Base-by-base conservation (phyloP, 805 yeast genomes). In the Sungouiozyma intestinalis region DNA sequence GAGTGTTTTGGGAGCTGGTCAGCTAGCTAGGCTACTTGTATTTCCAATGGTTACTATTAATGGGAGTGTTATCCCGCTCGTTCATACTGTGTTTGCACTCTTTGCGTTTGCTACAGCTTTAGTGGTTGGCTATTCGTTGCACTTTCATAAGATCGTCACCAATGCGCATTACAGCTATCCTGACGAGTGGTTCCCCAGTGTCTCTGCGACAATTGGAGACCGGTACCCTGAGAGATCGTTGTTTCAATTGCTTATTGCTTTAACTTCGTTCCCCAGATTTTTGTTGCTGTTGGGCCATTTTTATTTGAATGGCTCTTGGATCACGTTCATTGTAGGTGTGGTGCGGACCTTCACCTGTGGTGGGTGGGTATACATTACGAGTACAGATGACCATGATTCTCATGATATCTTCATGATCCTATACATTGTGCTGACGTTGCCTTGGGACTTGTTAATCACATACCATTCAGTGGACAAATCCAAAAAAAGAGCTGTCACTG, bases 141-240 rank as follows among this genome's bases (percentile, higher is more conserved):
- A 90, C 63, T 92, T 79, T 64, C 67, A 81, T 46, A 87, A 92
- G 59, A 92, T 92, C 57, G 95, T 92, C 9, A 71, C 78, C 55
- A 92, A 92, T 60, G 83, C 88, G 38, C 76, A 77, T 48, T 88
- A 69, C 57, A 94, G 95, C 1, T 92, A 86, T 58, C 98, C 98
- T 2, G 92, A 88, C 45, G 98, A 92, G 62, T 92, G 98, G 97
- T 90, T 92, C 58, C 98, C 98, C 2, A 81, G 94, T 55, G 98
- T 92, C 2, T 82, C 94, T 32, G 97, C 98, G 1, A 77, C 98
- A 1, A 92, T 92, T 57, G 98, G 98, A 36, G 98, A 92, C 60
- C 65, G 97, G 46, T 92, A 87, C 59, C 98, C 98, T 0, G 98
- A 92, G 64, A 70, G 98, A 50, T 85, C 95, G 1, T 64, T 92